Percentiles rank a stretch among this genome's conserved stretches.
phyloP scores from a whole-genome alignment of 1,284 basidiomycete genomes.

The Porogramme epimiltina region DNA sequence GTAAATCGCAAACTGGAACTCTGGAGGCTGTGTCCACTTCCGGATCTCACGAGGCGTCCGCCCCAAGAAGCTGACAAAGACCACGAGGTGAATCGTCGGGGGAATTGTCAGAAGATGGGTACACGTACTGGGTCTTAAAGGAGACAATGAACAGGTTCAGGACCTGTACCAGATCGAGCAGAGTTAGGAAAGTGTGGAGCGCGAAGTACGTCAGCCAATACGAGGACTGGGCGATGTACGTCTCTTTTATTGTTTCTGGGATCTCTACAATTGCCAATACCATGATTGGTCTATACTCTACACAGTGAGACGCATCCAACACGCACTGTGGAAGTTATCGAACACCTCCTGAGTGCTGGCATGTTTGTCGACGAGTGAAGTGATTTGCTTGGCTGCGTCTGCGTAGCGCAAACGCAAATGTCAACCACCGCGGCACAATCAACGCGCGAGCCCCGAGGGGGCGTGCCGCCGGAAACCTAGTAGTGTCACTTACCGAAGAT shows the following conservation, averaged over 20 bases:
- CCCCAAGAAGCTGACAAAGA: conserved; percentile 91
- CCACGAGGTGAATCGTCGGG: too few species aligned
- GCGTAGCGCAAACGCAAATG: too few species aligned
- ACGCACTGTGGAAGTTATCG: conserved; percentile 63
- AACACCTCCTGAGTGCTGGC: conserved; percentile 71
- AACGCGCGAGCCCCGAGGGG: too few species aligned
- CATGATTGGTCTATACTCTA: too few species aligned
- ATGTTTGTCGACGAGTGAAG: conserved; percentile 68
- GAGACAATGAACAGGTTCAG: conserved; percentile 88
- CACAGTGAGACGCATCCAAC: too few species aligned
- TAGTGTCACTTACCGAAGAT: conserved; percentile 72
- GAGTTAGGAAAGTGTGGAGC: conserved; percentile 89
- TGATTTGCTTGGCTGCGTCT: conserved; percentile 69
- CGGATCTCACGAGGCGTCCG: conserved; percentile 95
- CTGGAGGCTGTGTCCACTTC: conserved; percentile 94
- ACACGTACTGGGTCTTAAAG: conserved; percentile 74
- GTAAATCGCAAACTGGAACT: conserved; percentile 90
- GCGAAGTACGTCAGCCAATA: conserved; percentile 97
- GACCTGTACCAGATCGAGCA: conserved; percentile 97
- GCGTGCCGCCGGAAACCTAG: too few species aligned
- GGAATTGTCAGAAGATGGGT: too few species aligned
- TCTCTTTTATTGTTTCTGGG: conserved; percentile 71
- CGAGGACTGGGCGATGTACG: conserved; percentile 82
- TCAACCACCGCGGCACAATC: too few species aligned
- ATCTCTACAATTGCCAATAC: conserved; percentile 64